phyloP scores from a whole-genome alignment of 257 asterid species.

The Solanum sejunctum region DNA sequence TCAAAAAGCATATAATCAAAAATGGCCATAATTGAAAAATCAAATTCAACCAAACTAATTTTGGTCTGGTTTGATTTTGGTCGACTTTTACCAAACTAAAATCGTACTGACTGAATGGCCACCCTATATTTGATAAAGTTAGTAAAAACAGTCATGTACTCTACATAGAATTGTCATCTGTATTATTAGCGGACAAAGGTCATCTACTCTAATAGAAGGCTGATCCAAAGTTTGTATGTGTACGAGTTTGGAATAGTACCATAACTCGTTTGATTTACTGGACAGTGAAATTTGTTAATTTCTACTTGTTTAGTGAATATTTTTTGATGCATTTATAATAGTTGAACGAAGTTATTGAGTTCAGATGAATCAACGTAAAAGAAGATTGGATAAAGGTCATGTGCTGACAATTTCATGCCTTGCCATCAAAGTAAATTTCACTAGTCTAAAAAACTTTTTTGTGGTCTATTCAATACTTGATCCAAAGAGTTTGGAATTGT shows the following conservation, averaged over 20 bases:
- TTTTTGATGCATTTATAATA: not conserved
- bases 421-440: not conserved
- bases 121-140: not conserved
- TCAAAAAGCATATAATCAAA: not conserved
- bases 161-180: not conserved
- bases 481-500: not conserved
- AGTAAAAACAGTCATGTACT: not conserved
- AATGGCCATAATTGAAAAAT: not conserved
- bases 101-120: no score
- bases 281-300: not conserved
- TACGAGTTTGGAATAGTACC: not conserved
- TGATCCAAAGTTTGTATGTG: not conserved
- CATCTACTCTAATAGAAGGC: not conserved
- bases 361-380: not conserved
- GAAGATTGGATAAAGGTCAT: not conserved
- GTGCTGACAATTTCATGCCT: not conserved
- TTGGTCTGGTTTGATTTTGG: no score
- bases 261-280: not conserved
- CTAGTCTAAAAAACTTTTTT: no score
- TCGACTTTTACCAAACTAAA: no score
- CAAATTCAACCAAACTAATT: not conserved
- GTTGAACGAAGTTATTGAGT: not conserved
- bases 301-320: not conserved
- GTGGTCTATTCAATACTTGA: not conserved
- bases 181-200: not conserved